Percentiles rank a stretch among this genome's conserved stretches.
Evolutionary conservation across 805 yeast genomes (phyloP).

Genomic region (Candida vartiovaarae): DNA sequence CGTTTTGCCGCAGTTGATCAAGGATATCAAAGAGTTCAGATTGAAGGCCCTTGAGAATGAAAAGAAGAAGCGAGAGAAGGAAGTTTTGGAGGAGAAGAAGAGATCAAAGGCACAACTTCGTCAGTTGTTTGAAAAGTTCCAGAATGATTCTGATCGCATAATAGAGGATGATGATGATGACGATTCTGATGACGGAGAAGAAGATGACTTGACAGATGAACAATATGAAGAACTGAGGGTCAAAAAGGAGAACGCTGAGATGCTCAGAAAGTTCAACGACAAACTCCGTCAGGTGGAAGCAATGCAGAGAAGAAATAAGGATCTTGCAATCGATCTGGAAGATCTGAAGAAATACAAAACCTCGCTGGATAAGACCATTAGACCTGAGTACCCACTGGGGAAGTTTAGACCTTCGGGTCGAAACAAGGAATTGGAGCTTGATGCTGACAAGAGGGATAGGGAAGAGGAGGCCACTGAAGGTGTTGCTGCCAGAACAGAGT

Average conservation of each 20-base stretch:
- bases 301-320: conserved; percentile 12
- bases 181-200: conserved; percentile 18
- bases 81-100: conserved; percentile 39
- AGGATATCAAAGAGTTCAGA: conserved; percentile 50
- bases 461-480: conserved; percentile 27
- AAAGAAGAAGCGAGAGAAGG: conserved; percentile 41
- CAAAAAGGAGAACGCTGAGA: conserved; percentile 18
- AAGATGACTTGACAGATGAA: conserved; percentile 27
- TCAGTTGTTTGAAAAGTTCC: conserved; percentile 35
- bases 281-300: conserved; percentile 11
- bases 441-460: conserved; percentile 33
- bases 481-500: conserved; percentile 10
- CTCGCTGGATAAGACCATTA: conserved; percentile 27
- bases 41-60: conserved; percentile 47
- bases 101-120: conserved; percentile 42
- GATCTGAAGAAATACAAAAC: conserved; percentile 29
- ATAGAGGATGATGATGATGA: conserved; percentile 19
- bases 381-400: conserved; percentile 11
- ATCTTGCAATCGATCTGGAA: conserved; percentile 19
- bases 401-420: conserved; percentile 16
- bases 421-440: conserved; percentile 32
- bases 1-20: conserved; percentile 43
- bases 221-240: conserved; percentile 24
- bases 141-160: conserved; percentile 18
- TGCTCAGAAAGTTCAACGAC: conserved; percentile 15